These are phyloP conservation scores for Euphorbia tirucalli DNA, from an alignment of 345 rosid genomes.

Conservation along the genomic window DNA sequence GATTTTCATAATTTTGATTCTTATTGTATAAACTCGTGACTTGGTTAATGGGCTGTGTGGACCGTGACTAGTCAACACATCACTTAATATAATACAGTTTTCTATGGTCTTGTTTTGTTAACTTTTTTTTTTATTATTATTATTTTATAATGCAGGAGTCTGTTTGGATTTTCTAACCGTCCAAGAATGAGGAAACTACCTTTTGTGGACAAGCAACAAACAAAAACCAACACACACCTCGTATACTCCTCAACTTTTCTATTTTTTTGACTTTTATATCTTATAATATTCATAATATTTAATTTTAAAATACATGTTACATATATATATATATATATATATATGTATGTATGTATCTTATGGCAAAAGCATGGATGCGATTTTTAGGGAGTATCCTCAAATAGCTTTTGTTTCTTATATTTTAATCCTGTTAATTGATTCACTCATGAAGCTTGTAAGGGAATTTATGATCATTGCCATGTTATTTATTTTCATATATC, in stretches of 20 bases:
- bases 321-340: background rate
- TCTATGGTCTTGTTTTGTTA: background rate
- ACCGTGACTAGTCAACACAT: conserved; percentile 8
- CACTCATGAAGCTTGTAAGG: conserved; percentile 29
- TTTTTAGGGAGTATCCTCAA: conserved; percentile 62
- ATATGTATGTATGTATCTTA: too few species aligned
- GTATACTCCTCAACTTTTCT: conserved; percentile 14
- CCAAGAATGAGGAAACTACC: conserved; percentile 19
- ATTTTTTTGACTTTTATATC: background rate
- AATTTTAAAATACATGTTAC: background rate
- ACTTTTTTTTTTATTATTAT: background rate
- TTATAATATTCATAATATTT: conserved; percentile 2
- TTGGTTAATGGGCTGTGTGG: background rate
- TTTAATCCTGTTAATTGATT: conserved; percentile 17
- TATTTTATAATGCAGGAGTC: conserved; percentile 16
- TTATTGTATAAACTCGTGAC: too few species aligned
- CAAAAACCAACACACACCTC: conserved; percentile 13
- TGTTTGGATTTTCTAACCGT: conserved; percentile 34
- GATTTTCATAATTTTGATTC: too few species aligned
- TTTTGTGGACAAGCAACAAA: conserved; percentile 20
- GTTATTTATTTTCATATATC: background rate
- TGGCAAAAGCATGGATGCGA: conserved; percentile 48
- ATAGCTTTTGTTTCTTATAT: conserved; percentile 19
- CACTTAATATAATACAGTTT: background rate
- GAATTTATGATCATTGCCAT: conserved; percentile 20